These are phyloP conservation scores for Arxiozyma heterogenica DNA, from an alignment of 1,139 yeast genomes.

Conservation along the genomic window DNA sequence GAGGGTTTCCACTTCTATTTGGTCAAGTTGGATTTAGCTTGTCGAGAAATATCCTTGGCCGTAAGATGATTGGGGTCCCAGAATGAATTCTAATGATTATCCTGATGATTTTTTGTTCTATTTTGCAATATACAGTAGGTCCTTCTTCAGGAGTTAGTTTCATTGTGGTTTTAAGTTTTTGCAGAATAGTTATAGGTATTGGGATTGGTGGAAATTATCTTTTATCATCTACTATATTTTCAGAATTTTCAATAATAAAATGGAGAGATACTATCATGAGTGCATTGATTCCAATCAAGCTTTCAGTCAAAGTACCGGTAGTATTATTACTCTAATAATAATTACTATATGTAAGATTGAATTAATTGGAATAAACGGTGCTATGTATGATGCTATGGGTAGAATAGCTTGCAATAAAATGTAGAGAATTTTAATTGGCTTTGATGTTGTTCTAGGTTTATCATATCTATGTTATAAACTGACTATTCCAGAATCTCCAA, in stretches of 20 bases:
- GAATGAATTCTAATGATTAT: conserved; percentile 80
- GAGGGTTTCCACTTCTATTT: conserved; percentile 79
- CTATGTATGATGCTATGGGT: conserved; percentile 57
- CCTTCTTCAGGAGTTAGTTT: conserved; percentile 60
- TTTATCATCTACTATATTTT: conserved; percentile 82
- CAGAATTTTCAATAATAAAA: conserved; percentile 82
- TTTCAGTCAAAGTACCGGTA: conserved; percentile 82
- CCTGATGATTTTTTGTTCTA: conserved; percentile 72
- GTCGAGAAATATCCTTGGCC: conserved; percentile 76
- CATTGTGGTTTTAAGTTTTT: conserved; percentile 59
- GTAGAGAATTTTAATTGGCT: conserved; percentile 86
- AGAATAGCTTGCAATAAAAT: conserved; percentile 74
- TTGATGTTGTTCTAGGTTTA: conserved; percentile 82
- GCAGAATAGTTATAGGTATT: conserved; percentile 80
- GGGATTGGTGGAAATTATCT: conserved; percentile 99
- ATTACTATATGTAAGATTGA: conserved; percentile 63
- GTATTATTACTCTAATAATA: conserved; percentile 64
- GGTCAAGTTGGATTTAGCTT: conserved; percentile 87
- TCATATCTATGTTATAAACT: conserved; percentile 80
- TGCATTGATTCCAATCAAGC: conserved; percentile 93
- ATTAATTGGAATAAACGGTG: conserved; percentile 44
- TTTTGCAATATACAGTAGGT: conserved; percentile 67
- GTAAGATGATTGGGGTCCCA: conserved; percentile 79
- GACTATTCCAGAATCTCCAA: conserved; percentile 89
- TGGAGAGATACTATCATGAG: conserved; percentile 97